Evolutionary conservation across 495 filamentous ascomycete genomes (phyloP), one percentile per base, ranked within the genome.

Genomic region (Penicillium roqueforti): DNA sequence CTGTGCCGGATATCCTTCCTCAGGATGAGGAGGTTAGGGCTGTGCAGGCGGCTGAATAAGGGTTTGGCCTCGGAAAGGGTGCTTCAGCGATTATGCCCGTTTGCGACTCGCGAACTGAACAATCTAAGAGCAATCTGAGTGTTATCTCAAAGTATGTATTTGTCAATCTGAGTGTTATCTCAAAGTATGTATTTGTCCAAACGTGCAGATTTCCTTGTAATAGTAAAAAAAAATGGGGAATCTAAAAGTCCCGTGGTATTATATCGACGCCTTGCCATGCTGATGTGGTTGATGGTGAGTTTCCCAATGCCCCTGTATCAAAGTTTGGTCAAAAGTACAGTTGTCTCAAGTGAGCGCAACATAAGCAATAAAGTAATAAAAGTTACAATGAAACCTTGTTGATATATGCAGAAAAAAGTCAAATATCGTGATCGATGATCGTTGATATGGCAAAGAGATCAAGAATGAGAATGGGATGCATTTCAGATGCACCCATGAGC

Each of bases 1-100:
- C 84, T 9, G 50, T 80, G 45, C 83, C 83, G 57, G 77, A 83
- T 74, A 79, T 87, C 55, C 57, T 87, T 56, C 76, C 74, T 3
- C 71, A 77, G 70, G 81, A 80, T 47, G 68, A 84, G 53, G 84
- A 87, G 63, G 83, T 87, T 19, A 61, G 69, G 23, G 80, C 80
- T 55, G 81, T 76, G 28, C 69, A 63, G 58, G 77, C 66, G 13
- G 69, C 65, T 42, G 36, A 51, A 39, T 47, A 28, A n/a, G 14
- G 6, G n/a, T 53, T 11, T 29, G 0, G 8, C 10, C 28, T 9
- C 3, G 28, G 9, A 29, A 29, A 10, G 28, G 28, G 28, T 31
- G 32, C 6, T 13, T 36, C 26, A 8, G 23, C 19, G 47, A 28
- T 37, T 9, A 4, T 10, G 9, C 26, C 6, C 26, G n/a, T 46